Percentiles rank a stretch among this genome's conserved stretches.
These are phyloP conservation scores for Podila verticillata DNA, from an alignment of 192 early-diverging fungal genomes.

Conservation along the genomic window DNA sequence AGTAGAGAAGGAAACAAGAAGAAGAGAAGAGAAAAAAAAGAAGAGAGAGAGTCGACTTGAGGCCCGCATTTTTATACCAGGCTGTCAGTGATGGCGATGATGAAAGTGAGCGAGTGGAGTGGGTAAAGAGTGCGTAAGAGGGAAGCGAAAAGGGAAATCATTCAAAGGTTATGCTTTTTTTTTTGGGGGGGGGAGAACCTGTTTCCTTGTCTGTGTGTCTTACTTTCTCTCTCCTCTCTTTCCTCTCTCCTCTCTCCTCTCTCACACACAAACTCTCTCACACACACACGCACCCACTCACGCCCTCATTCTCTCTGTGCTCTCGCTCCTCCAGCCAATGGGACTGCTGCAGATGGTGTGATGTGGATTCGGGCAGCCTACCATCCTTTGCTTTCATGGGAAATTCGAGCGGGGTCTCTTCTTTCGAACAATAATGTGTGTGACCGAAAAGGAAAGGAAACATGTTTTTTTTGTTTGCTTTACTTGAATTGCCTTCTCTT, in stretches of 20 bases:
- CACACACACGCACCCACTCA: too few relatives aligned
- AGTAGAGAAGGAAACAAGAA: conserved; percentile 3
- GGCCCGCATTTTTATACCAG: conserved; percentile 4
- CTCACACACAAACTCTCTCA: too few relatives aligned
- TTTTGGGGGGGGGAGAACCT: too few relatives aligned
- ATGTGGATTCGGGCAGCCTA: not conserved
- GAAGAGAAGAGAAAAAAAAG: not conserved
- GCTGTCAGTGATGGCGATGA: too few relatives aligned
- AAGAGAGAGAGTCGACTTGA: conserved; percentile 12
- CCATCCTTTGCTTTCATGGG: not conserved
- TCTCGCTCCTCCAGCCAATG: too few relatives aligned
- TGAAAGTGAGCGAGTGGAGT: not conserved
- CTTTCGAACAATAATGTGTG: not conserved
- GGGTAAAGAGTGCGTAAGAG: not conserved
- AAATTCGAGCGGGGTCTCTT: not conserved
- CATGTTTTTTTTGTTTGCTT: not conserved
- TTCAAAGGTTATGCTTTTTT: too few relatives aligned
- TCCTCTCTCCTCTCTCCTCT: too few relatives aligned
- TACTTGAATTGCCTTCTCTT: not conserved
- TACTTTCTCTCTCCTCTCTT: too few relatives aligned
- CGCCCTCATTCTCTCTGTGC: too few relatives aligned
- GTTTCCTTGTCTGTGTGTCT: too few relatives aligned
- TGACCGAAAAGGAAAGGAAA: conserved; percentile 24
- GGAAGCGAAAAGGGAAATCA: too few relatives aligned
- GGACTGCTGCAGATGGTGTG: not conserved